These are phyloP conservation scores for Colletotrichum viniferum DNA, from an alignment of 2,329 filamentous ascomycete genomes.

Conservation along the genomic window DNA sequence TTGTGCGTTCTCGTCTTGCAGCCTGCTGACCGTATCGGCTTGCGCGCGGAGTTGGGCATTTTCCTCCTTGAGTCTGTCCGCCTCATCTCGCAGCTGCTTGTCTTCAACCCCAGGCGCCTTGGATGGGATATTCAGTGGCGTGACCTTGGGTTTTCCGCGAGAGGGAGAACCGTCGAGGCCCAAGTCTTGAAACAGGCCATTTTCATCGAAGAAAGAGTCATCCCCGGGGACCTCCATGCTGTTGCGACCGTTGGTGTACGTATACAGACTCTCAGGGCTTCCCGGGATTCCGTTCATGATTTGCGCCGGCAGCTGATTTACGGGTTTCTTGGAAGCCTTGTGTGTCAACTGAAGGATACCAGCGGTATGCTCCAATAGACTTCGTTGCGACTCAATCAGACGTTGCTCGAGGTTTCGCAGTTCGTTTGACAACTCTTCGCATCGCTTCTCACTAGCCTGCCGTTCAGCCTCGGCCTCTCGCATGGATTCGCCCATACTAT, in stretches of 20 bases:
- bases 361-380: slow-evolving; percentile 87
- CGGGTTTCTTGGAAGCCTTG: slow-evolving; percentile 65
- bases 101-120: slow-evolving; percentile 62
- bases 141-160: slow-evolving; percentile 37
- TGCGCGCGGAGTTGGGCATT: slow-evolving; percentile 42
- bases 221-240: slow-evolving; percentile 60
- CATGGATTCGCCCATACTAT: slow-evolving; percentile 53
- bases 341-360: slow-evolving; percentile 92
- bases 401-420: slow-evolving; percentile 81
- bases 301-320: slow-evolving; percentile 38
- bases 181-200: slow-evolving; percentile 73
- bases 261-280: slow-evolving; percentile 79
- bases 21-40: slow-evolving; percentile 33
- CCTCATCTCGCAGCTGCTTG: slow-evolving; percentile 53
- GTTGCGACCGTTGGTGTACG: slow-evolving; percentile 65
- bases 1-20: slow-evolving; percentile 33
- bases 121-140: slow-evolving; percentile 60
- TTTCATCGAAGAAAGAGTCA: slow-evolving; percentile 75
- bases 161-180: slow-evolving; percentile 43
- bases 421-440: slow-evolving; percentile 83
- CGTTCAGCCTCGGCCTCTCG: slow-evolving; percentile 76
- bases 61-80: slow-evolving; percentile 52
- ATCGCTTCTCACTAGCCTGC: slow-evolving; percentile 75
- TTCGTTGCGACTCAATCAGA: slow-evolving; percentile 74
- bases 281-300: slow-evolving; percentile 67